Conservation (phyloP, 1,284 basidiomycete species). For the Ganoderma boninense region DNA sequence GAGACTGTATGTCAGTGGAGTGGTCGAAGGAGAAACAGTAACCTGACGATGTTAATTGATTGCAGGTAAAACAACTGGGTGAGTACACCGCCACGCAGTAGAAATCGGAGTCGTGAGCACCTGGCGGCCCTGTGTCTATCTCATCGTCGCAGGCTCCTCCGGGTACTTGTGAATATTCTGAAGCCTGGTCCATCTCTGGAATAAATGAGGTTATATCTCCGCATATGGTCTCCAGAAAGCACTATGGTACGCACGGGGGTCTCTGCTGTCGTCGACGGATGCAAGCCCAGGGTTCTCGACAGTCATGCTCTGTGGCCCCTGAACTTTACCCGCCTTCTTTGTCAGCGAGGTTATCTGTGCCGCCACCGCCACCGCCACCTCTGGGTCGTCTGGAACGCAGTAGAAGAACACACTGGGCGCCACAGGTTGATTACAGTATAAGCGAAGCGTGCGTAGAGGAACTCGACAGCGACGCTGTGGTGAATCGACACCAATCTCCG, state of each 20-base stretch:
- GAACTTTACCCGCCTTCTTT: neutral
- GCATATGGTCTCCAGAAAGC: neutral
- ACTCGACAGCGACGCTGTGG: neutral
- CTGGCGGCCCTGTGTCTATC: neutral
- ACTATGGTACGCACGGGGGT: neutral
- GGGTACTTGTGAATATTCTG: neutral
- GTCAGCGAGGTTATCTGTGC: neutral
- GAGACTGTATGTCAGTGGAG: neutral
- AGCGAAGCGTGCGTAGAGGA: slow-evolving; percentile 1
- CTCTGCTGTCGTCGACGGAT: too few relatives aligned
- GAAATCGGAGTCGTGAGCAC: too few relatives aligned
- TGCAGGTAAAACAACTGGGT: too few relatives aligned
- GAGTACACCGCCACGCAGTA: neutral
- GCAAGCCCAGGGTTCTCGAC: too few relatives aligned
- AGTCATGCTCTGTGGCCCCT: too few relatives aligned
- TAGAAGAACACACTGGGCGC: neutral
- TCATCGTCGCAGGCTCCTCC: neutral
- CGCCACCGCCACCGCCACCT: neutral
- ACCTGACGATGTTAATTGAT: neutral
- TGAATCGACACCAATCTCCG: neutral
- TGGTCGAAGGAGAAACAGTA: neutral
- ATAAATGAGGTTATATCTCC: neutral
- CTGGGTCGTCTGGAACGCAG: neutral
- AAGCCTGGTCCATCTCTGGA: neutral
- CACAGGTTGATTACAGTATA: neutral